Conservation (phyloP, 192 early-diverging fungal genomes). For the Podila verticillata region DNA sequence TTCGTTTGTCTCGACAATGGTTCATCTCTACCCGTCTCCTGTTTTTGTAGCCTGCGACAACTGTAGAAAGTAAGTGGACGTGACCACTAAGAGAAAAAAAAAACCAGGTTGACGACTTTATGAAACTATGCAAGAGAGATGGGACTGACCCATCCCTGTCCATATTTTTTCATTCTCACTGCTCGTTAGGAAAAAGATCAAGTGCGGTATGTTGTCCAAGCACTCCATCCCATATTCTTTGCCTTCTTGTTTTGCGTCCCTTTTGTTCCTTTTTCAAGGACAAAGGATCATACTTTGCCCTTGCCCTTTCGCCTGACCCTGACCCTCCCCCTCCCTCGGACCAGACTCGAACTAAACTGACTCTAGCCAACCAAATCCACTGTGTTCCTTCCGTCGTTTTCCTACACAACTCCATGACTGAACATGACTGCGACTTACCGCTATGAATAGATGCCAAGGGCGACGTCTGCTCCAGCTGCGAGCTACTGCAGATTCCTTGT, state of each 20-base stretch:
- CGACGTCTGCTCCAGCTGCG: constrained; percentile 42
- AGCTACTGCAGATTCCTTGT: constrained; percentile 35
- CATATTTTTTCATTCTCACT: background rate
- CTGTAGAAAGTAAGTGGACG: constrained; percentile 39
- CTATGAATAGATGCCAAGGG: constrained; percentile 41
- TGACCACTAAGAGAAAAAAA: background rate
- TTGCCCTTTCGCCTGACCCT: background rate
- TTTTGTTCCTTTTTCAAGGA: background rate
- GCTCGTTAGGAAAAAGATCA: constrained; percentile 43
- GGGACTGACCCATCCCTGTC: background rate
- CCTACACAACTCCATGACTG: too few species aligned
- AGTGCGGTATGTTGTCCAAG: constrained; percentile 31
- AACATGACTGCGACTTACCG: background rate
- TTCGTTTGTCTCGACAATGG: background rate
- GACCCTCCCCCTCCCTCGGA: background rate
- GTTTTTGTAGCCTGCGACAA: constrained; percentile 45
- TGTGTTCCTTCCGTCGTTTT: too few species aligned
- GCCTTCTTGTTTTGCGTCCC: background rate
- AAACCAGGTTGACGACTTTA: background rate
- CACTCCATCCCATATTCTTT: background rate
- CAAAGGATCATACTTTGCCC: background rate
- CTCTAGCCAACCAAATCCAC: too few species aligned
- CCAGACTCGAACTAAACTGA: too few species aligned
- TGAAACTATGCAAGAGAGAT: background rate
- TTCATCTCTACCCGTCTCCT: background rate